A percentile compares a stretch with the other conserved stretches of the same genome.
Evolutionary conservation across 2,329 filamentous ascomycete species (phyloP).

Genomic region (Alternaria gansuensis): DNA sequence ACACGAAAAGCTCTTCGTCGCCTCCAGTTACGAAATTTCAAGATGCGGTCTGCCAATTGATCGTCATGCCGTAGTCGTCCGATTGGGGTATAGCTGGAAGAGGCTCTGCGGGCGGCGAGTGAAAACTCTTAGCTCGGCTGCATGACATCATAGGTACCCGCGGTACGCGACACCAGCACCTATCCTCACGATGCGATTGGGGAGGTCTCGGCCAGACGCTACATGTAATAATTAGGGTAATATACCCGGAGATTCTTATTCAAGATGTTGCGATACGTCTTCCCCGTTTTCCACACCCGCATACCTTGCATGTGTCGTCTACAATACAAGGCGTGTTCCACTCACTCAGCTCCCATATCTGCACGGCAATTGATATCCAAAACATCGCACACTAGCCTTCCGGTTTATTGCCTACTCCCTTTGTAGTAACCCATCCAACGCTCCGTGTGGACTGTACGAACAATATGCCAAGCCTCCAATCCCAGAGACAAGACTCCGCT

Average conservation of each 20-base stretch:
- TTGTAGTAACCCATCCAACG: neutral
- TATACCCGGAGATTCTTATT: neutral
- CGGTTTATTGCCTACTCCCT: neutral
- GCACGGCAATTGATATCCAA: neutral
- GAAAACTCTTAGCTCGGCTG: slow-evolving; percentile 12
- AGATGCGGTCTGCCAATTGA: slow-evolving; percentile 5
- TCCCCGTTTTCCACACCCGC: neutral
- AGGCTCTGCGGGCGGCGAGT: slow-evolving; percentile 17
- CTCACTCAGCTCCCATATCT: neutral
- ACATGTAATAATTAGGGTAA: neutral
- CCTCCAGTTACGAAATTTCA: neutral
- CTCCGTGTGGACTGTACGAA: neutral
- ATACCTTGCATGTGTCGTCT: neutral
- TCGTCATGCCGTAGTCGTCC: slow-evolving; percentile 14
- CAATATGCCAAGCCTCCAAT: neutral
- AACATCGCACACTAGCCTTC: neutral
- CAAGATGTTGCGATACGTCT: neutral
- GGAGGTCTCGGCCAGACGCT: neutral
- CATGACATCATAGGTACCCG: slow-evolving; percentile 14
- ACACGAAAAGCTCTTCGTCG: neutral
- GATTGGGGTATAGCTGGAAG: slow-evolving; percentile 15
- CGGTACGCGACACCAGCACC: slow-evolving; percentile 12
- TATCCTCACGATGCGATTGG: neutral
- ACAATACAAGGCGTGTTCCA: neutral
- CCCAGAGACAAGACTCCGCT: no score